Base-by-base conservation (phyloP, 352 stramenopile genomes). In the Phytopythium aichiense region DNA sequence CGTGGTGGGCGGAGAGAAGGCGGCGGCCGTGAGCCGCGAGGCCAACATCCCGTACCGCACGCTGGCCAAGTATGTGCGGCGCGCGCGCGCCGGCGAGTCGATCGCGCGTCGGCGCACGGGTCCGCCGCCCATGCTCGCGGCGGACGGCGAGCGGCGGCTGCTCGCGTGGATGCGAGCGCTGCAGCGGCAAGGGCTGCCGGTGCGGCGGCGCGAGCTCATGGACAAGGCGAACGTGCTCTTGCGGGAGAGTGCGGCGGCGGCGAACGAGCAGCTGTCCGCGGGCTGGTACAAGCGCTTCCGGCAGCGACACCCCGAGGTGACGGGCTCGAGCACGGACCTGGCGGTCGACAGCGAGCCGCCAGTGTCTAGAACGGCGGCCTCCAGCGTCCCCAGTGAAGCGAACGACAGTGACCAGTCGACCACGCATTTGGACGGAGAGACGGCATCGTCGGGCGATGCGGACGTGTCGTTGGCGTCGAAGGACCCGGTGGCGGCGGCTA, bases 271-370 rank as follows among this genome's bases (percentile, higher is more conserved):
- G 38, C 9, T 69, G 9, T 69, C 64, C 2, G 50, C 64, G 9
- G 64, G 64, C 18, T 69, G 64, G 64, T 69, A 66, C 25, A 42
- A 48, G n/a, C 42, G 64, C 23, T 69, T 69, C 54, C 46, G 58
- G 7, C 37, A 37, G 28, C 60, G 64, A 2, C 64, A 69, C 45
- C 58, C 58, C 6, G 64, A 69, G 52, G 37, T 69, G 20, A 63
- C 64, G 7, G 64, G 64, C 12, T 52, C 64, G 28, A 61, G 64
- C 20, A 11, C 23, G 7, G n/a, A 59, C 2, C 23, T 69, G 16
- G 31, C 61, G 7, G 46, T 69, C 23, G 12, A 52, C 8, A n/a
- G 23, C 23, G 13, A 28, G 3, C 12, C 4, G 18, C 7, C 20
- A 13, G 18, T 1, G 9, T 5, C 20, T 11, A 18, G 4, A 7